phyloP scores from a whole-genome alignment of 2,329 filamentous ascomycete species.

The Colletotrichum sp. region DNA sequence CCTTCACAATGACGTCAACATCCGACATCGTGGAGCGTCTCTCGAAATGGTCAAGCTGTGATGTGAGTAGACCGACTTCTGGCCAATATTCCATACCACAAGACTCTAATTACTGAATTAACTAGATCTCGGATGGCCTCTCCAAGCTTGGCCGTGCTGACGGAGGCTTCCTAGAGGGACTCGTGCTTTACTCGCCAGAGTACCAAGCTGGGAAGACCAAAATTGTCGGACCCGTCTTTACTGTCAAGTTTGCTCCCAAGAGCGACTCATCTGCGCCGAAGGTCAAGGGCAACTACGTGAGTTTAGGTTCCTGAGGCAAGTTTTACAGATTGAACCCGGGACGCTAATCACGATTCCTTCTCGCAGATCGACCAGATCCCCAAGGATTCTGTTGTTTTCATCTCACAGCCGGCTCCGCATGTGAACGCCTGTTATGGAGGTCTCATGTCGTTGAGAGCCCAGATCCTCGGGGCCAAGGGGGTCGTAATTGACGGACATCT shows the following conservation, averaged over 20 bases:
- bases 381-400: not conserved
- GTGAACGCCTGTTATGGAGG: not conserved
- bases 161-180: slow-evolving; percentile 58
- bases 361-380: not conserved
- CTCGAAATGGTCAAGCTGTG: not conserved
- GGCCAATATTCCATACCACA: not conserved
- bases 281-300: slow-evolving; percentile 50
- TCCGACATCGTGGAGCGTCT: not conserved
- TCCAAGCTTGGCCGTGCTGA: slow-evolving; percentile 51
- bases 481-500: not conserved
- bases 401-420: not conserved
- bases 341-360: not conserved
- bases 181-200: slow-evolving; percentile 60
- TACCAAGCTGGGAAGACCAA: slow-evolving; percentile 53
- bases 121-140: slow-evolving; percentile 44
- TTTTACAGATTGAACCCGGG: not conserved
- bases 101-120: not conserved
- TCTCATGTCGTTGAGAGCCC: not conserved
- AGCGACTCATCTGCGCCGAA: slow-evolving; percentile 50
- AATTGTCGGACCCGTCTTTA: slow-evolving; percentile 60
- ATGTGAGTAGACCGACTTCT: not conserved
- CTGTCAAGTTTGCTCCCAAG: slow-evolving; percentile 55
- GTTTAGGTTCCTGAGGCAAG: slow-evolving; percentile 3
- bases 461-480: not conserved
- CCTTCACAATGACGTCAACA: not conserved